Base-by-base conservation (phyloP, 148 eudicot genomes). In the Arctostaphylos glauca region DNA sequence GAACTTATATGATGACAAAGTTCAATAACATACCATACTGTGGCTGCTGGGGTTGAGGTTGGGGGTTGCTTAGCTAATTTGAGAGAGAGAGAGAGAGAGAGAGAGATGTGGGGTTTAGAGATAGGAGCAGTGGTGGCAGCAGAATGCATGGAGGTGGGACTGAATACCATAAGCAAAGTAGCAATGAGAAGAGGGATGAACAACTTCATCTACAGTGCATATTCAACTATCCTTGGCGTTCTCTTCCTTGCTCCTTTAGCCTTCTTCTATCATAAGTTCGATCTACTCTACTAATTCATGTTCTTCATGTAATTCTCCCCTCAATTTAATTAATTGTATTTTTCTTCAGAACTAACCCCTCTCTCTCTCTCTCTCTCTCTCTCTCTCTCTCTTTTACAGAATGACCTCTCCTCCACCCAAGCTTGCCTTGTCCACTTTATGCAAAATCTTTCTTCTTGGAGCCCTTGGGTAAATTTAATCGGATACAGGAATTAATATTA, bases 121-220 rank as follows among this genome's bases (percentile, higher is more conserved):
- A 16, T 81, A 76, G 74, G 48, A 6, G 58, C 71, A 31, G 16
- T 86, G 53, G 3, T 86, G 13, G 16, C 77, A 31, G 73, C 77
- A 80, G 89, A 90, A 77, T 60, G 76, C 16, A 74, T 86, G 55
- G 87, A 86, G 77, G 89, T 86, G 0, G 83, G 88, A 3, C 52
- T 77, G 49, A 84, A 49, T 56, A 90, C 89, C 0, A 12, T 90
- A 12, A 74, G 86, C 81, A 90, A 90, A 81, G 92, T 80, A 3
- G 92, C 92, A 74, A 88, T 88, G 90, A 81, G 82, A 1, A 80
- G 83, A 49, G 90, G 92, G 47, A 78, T 90, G 81, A 90, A 84
- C 78, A 88, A 58, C 74, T 90, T 43, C 55, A 56, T 88, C 41
- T 86, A 72, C 73, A 75, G 76, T 52, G 81, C 86, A 48, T 88